These are phyloP conservation scores for Penicillium flavigenum DNA, from an alignment of 495 filamentous ascomycete species.

Conservation along the genomic window DNA sequence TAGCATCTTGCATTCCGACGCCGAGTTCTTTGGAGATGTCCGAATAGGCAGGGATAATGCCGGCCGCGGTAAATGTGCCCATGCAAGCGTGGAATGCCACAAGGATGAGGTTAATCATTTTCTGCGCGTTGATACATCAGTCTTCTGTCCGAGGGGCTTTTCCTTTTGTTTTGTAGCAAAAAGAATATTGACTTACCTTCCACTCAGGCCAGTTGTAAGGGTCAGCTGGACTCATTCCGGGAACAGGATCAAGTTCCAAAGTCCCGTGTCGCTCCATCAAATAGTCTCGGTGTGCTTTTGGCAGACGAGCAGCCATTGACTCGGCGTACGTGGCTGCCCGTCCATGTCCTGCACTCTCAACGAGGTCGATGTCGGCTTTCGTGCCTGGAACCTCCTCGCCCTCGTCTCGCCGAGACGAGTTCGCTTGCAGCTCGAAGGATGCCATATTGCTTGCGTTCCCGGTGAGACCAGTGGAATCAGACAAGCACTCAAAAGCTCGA, in stretches of 20 bases:
- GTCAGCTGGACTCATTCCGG: constrained; percentile 49
- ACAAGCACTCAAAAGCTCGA: background rate
- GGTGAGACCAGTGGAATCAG: background rate
- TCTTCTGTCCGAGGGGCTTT: background rate
- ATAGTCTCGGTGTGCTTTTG: constrained; percentile 49
- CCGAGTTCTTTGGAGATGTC: constrained; percentile 44
- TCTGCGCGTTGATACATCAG: constrained; percentile 37
- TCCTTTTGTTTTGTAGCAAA: background rate
- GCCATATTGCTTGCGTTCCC: constrained; percentile 21
- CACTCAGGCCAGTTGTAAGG: constrained; percentile 57
- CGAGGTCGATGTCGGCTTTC: constrained; percentile 35
- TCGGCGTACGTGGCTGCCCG: constrained; percentile 31
- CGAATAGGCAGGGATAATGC: constrained; percentile 53
- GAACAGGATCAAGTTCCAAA: constrained; percentile 53
- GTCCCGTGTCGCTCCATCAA: constrained; percentile 55
- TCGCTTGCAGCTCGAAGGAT: constrained; percentile 24
- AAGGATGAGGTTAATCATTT: constrained; percentile 52
- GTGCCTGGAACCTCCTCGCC: constrained; percentile 14
- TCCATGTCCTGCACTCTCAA: constrained; percentile 35
- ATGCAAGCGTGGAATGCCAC: constrained; percentile 57
- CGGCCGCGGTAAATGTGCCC: constrained; percentile 55
- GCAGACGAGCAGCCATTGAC: constrained; percentile 32
- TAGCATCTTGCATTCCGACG: constrained; percentile 40
- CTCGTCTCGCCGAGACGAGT: constrained; percentile 22
- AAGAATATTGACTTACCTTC: constrained; percentile 43